Conservation (phyloP, 352 stramenopile species). For the Globisporangium sylvaticum region DNA sequence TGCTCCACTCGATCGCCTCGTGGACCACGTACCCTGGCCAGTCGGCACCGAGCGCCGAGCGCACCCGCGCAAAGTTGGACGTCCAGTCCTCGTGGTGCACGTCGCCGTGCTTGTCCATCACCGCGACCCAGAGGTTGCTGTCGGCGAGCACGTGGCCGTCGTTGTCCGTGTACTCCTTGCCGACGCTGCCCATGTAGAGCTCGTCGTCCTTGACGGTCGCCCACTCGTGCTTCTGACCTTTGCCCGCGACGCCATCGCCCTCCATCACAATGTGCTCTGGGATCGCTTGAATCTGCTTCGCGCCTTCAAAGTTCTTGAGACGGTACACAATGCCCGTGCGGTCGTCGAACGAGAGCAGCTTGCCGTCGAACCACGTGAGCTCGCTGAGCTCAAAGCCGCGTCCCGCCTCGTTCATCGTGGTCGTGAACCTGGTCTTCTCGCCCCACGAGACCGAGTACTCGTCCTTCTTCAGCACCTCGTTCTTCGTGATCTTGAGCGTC, state of each 20-base stretch:
- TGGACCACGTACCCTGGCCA: conserved; percentile 96
- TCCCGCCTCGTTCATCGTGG: conserved; percentile 92
- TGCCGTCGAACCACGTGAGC: conserved; percentile 85
- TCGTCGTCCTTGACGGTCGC: conserved; percentile 97
- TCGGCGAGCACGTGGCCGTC: conserved; percentile 92
- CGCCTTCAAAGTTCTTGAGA: conserved; percentile 85
- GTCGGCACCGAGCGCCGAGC: conserved; percentile 84
- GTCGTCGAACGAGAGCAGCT: conserved; percentile 96
- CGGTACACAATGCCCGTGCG: conserved; percentile 98
- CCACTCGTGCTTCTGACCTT: conserved; percentile 99
- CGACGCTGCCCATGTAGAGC: conserved; percentile 95
- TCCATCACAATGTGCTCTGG: conserved; percentile 96
- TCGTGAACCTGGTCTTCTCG: conserved; percentile 72
- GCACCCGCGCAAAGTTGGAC: conserved; percentile 90
- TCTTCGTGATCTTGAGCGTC: conserved; percentile 70
- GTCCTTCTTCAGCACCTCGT: conserved; percentile 32
- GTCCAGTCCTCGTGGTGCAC: conserved; percentile 94
- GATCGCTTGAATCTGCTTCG: conserved; percentile 81
- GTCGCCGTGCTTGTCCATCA: conserved; percentile 83
- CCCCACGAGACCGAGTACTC: conserved; percentile 62
- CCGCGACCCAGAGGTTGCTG: conserved; percentile 96
- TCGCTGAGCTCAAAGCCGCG: conserved; percentile 96
- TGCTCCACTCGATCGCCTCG: conserved; percentile 96
- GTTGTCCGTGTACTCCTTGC: conserved; percentile 92
- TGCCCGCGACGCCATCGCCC: conserved; percentile 93